These are phyloP conservation scores for Starmerella powellii DNA, from an alignment of 805 yeast genomes.

Conservation along the genomic window DNA sequence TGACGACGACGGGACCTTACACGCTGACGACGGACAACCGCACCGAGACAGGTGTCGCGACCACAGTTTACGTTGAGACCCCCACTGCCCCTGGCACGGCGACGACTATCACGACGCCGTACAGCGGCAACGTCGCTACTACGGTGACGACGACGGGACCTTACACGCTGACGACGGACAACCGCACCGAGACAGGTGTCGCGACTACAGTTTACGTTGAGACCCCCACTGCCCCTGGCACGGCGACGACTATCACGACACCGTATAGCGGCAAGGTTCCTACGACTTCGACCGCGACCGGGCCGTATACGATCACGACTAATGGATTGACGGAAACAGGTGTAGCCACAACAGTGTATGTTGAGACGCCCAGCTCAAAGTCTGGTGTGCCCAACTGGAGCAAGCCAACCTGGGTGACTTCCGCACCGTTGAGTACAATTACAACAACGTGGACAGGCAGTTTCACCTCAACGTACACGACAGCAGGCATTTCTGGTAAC, in stretches of 20 bases:
- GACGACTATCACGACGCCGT: slow-evolving; percentile 2
- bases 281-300: no score
- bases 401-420: no score
- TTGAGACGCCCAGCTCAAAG: no score
- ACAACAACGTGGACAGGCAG: no score
- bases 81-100: slow-evolving; percentile 5
- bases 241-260: not conserved
- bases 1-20: slow-evolving; percentile 6
- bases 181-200: not conserved
- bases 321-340: no score
- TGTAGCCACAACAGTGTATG: no score
- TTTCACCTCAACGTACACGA: not conserved
- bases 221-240: slow-evolving; percentile 3
- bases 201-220: slow-evolving; percentile 2
- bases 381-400: no score
- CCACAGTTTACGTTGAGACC: slow-evolving; percentile 2
- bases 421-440: no score
- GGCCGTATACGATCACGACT: no score
- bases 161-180: slow-evolving; percentile 1
- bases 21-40: not conserved
- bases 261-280: not conserved
- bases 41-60: not conserved
- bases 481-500: not conserved
- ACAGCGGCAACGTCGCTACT: slow-evolving; percentile 1
- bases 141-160: slow-evolving; percentile 6